Evolutionary conservation across 129 eudicot species (phyloP), one percentile per base, ranked within the genome.

Genomic region (Pulicaria dysenterica): DNA sequence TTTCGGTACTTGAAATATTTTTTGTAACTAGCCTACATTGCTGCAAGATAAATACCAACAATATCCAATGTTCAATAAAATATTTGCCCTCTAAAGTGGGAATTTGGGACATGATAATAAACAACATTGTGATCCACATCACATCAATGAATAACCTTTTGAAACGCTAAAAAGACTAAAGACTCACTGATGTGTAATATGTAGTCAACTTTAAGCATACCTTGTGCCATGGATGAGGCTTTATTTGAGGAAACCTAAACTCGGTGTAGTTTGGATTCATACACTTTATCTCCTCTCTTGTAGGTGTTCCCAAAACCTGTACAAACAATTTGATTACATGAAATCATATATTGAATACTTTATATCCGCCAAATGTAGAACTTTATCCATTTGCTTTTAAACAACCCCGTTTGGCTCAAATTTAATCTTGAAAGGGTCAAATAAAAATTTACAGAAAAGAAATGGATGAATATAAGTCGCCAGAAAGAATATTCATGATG

Each of bases 141-240:
- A 39, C 67, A 36, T n/a, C 19, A 67, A 24, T 46, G 46, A 44
- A n/a, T 41, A 31, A 58, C 44, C 15, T 24, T 57, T 72, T 58
- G 9, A 51, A 50, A 62, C 48, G 51, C 40, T 15, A 63, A 4
- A 17, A 73, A 47, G 47, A 60, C 24, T 47, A 17, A 73, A 47
- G 47, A 60, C 24, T 47, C 47, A 73, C 7, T 59, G 36, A 54
- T 36, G 64, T 66, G 12, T n/a, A 41, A 51, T 24, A 73, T 17
- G 47, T 17, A 64, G 7, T 74, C 62, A 74, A 40, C 45, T 51
- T 51, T 51, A 54, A 57, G 71, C 64, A 50, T 68, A 90, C 98
- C 96, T 95, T 95, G 86, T 95, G 99, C 99, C 99, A 95, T 31
- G 99, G 99, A 85, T 95, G 97, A 76, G 99, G 97, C 85, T 95